A percentile compares a stretch with the other conserved stretches of the same genome.
Evolutionary conservation across 163 green algal genomes (phyloP).

Genomic region (Scenedesmus sp.): DNA sequence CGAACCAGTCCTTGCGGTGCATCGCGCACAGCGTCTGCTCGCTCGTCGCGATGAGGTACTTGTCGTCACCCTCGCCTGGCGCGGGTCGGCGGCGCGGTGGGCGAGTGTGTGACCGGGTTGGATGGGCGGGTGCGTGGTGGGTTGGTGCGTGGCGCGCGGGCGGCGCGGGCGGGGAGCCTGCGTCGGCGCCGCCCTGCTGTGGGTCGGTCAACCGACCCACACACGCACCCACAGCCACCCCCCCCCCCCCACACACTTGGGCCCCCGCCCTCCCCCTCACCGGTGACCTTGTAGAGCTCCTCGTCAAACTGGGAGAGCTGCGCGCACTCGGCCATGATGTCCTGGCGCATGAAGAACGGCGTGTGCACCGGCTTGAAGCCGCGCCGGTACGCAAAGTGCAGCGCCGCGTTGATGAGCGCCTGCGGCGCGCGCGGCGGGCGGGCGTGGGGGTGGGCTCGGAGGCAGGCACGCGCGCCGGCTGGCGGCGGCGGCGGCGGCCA

Average conservation of each 20-base stretch:
- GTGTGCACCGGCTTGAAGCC: conserved; percentile 93
- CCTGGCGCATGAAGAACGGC: conserved; percentile 97
- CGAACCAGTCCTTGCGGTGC: conserved; percentile 92
- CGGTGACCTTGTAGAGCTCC: conserved; percentile 98
- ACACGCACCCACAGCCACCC: background rate
- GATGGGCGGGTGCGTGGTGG: too few species aligned
- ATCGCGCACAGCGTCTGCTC: conserved; percentile 99
- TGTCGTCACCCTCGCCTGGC: conserved; percentile 96
- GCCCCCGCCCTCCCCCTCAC: conserved; percentile 39
- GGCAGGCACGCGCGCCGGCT: too few species aligned
- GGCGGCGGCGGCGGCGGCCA: too few species aligned
- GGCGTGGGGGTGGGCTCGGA: too few species aligned
- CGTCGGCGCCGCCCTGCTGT: too few species aligned
- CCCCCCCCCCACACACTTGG: background rate
- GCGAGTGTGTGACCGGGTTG: conserved; percentile 2
- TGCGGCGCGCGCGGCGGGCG: too few species aligned
- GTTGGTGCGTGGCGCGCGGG: too few species aligned
- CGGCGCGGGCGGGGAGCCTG: too few species aligned
- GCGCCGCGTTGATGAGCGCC: conserved; percentile 87
- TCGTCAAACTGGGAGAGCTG: conserved; percentile 99
- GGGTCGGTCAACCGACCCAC: too few species aligned
- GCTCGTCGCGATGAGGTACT: conserved; percentile 99
- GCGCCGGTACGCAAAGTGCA: conserved; percentile 84
- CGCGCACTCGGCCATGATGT: conserved; percentile 98
- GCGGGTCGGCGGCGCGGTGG: background rate